These are phyloP conservation scores for Eimeria maxima DNA, from an alignment of 169 alveolate species.

Conservation along the genomic window DNA sequence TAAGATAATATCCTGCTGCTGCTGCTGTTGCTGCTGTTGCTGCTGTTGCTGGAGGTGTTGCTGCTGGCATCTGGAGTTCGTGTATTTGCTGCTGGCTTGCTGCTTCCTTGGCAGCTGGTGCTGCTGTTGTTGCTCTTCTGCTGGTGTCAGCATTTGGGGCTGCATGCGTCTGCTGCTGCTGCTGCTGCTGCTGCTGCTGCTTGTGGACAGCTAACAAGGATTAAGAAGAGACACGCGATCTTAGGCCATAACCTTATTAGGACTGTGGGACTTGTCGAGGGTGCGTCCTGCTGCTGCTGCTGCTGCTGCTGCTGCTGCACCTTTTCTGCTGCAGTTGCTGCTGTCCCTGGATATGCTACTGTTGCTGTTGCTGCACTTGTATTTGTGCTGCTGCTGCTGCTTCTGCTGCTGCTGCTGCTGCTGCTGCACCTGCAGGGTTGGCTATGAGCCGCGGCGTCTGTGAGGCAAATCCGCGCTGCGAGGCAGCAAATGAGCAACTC, in stretches of 20 bases:
- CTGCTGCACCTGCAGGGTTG: constrained; percentile 50
- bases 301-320: constrained; percentile 38
- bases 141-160: no score
- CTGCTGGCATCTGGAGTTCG: no score
- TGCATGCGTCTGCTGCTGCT: no score
- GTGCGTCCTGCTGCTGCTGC: constrained; percentile 35
- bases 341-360: background rate
- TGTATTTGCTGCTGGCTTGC: no score
- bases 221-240: constrained; percentile 37
- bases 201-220: background rate
- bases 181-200: no score
- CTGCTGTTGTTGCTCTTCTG: constrained; percentile 9
- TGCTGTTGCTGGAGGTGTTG: no score
- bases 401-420: constrained; percentile 39
- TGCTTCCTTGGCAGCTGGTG: no score
- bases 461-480: constrained; percentile 68
- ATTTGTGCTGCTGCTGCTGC: no score
- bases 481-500: constrained; percentile 76
- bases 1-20: no score
- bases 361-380: constrained; percentile 5
- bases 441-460: constrained; percentile 76
- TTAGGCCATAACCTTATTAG: constrained; percentile 19
- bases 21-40: no score
- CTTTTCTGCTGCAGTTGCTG: constrained; percentile 2
- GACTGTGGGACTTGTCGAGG: constrained; percentile 1